Conservation (phyloP, 805 yeast genomes). For the Hanseniaspora singularis region DNA sequence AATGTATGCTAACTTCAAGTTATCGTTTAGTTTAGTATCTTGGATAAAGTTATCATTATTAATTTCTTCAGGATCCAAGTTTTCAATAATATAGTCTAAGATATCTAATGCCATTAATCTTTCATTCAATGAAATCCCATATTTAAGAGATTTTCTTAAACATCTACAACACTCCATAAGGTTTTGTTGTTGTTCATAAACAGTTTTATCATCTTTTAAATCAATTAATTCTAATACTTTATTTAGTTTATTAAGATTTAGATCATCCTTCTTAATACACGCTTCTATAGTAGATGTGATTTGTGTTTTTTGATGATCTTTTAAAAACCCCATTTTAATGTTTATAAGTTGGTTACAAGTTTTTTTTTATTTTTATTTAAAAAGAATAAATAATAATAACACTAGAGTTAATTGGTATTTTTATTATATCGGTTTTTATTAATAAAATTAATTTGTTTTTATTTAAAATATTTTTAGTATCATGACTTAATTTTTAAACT, state of each 20-base stretch:
- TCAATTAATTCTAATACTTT: slow-evolving; percentile 18
- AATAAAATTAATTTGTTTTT: no score
- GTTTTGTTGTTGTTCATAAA: slow-evolving; percentile 23
- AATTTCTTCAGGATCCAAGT: slow-evolving; percentile 10
- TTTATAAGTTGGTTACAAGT: background rate
- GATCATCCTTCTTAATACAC: slow-evolving; percentile 33
- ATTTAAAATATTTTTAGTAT: no score
- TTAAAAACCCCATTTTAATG: slow-evolving; percentile 39
- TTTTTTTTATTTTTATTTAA: no score
- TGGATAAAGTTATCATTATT: slow-evolving; percentile 9
- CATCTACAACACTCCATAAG: slow-evolving; percentile 81
- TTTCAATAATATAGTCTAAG: slow-evolving; percentile 12
- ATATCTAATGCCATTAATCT: slow-evolving; percentile 10
- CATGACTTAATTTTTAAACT: no score
- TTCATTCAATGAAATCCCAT: slow-evolving; percentile 39
- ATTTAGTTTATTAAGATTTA: slow-evolving; percentile 6
- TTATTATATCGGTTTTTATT: no score
- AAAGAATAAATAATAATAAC: no score
- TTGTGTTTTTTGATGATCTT: slow-evolving; percentile 56
- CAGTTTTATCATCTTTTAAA: slow-evolving; percentile 30
- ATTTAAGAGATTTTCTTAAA: slow-evolving; percentile 73
- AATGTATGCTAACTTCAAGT: slow-evolving; percentile 8
- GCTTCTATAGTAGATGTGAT: slow-evolving; percentile 54
- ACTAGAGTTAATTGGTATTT: no score
- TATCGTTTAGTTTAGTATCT: slow-evolving; percentile 13